These are phyloP conservation scores for Lentinula sp. DNA, from an alignment of 768 basidiomycete species.

Conservation along the genomic window DNA sequence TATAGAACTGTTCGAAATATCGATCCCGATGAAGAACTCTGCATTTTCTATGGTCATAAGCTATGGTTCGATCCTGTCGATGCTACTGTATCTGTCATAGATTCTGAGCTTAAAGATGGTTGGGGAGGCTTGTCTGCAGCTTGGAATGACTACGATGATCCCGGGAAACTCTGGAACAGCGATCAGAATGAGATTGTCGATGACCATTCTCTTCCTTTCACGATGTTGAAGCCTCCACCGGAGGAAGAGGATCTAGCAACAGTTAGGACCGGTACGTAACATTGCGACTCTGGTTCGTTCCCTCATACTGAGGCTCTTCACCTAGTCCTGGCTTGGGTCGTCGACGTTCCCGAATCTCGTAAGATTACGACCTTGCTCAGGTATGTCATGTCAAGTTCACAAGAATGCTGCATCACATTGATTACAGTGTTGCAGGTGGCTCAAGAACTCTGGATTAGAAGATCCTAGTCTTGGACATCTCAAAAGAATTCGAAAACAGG, in stretches of 20 bases:
- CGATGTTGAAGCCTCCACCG: conserved; percentile 49
- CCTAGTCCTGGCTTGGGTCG: conserved; percentile 70
- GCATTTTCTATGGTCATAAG: conserved; percentile 69
- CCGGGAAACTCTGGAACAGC: background rate
- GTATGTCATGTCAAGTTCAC: conserved; percentile 26
- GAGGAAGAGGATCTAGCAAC: conserved; percentile 58
- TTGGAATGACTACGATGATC: background rate
- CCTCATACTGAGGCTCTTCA: no score
- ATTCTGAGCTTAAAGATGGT: conserved; percentile 29
- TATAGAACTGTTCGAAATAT: conserved; percentile 54
- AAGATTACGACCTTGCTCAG: conserved; percentile 57
- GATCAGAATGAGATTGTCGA: conserved; percentile 41
- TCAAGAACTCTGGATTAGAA: conserved; percentile 58
- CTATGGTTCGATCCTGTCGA: conserved; percentile 57
- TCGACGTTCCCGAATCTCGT: conserved; percentile 61
- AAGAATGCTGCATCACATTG: background rate
- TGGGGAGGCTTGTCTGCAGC: conserved; percentile 37
- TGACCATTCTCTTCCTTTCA: conserved; percentile 63
- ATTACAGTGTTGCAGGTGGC: conserved; percentile 44
- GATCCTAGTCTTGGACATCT: conserved; percentile 61
- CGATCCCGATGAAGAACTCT: conserved; percentile 62
- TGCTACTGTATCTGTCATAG: conserved; percentile 4
- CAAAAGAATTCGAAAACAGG: conserved; percentile 65
- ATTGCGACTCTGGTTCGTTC: no score
- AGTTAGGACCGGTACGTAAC: conserved; percentile 46